phyloP scores from a whole-genome alignment of 805 yeast species.

The Ogataea pignaliae region DNA sequence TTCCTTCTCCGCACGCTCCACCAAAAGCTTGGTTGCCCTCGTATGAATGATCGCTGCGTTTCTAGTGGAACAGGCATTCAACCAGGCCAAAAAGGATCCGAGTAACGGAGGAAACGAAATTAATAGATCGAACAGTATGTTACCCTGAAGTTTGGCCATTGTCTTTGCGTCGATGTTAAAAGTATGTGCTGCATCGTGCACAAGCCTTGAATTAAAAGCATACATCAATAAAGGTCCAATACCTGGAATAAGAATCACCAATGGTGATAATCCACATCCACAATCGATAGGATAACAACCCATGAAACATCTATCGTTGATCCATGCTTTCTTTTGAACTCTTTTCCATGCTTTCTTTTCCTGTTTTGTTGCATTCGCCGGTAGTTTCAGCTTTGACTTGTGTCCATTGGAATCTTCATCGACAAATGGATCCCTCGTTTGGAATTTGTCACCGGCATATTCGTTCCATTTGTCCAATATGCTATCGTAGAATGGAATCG shows the following conservation, averaged over 20 bases:
- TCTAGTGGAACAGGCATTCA: conserved; percentile 82
- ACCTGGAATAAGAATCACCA: conserved; percentile 63
- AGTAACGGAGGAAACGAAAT: conserved; percentile 76
- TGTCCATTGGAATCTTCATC: conserved; percentile 48
- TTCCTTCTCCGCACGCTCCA: conserved; percentile 10
- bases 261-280: conserved; percentile 76
- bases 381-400: conserved; percentile 53
- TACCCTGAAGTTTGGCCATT: conserved; percentile 68
- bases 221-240: conserved; percentile 86
- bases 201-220: conserved; percentile 65
- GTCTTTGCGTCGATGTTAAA: conserved; percentile 54
- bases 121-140: conserved; percentile 68
- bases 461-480: conserved; percentile 60
- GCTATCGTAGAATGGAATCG: conserved; percentile 54
- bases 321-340: conserved; percentile 79
- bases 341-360: conserved; percentile 69
- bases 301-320: conserved; percentile 76
- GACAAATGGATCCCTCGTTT: conserved; percentile 63
- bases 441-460: conserved; percentile 59
- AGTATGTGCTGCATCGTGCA: conserved; percentile 53
- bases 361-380: conserved; percentile 49
- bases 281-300: conserved; percentile 75
- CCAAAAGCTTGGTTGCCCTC: conserved; percentile 14
- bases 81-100: conserved; percentile 75
- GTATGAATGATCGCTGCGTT: conserved; percentile 79